Base-by-base conservation (phyloP, 73 alveolate genomes). In the Tetrahymena malaccensis region DNA sequence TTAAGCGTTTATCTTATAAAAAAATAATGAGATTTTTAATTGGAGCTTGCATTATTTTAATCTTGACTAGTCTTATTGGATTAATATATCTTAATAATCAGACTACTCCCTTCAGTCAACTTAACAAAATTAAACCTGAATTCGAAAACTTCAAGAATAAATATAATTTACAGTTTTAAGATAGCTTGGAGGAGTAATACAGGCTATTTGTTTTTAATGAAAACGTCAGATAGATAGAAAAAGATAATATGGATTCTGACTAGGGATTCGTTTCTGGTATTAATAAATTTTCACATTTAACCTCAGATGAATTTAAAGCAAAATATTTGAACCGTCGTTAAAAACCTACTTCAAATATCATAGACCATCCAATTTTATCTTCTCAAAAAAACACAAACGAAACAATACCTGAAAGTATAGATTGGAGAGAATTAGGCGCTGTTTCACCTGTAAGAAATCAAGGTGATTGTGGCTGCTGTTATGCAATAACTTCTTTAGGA, bases 391-490 rank as follows among this genome's bases (percentile, higher is more conserved):
- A 85, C 43, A 93, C n/a, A 11, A 31, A 27, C 85, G 85, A 94
- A 94, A 34, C 35, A 57, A 4, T 85, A 12, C 94, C 40, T n/a
- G 96, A 33, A 37, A 84, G 94, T 35, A 34, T 40, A n/a, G 99
- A 98, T 95, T 98, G 99, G 99, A 97, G 98, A 94, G 93, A 89
- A 7, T 35, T 83, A 85, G 98, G 98, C 0, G 96, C 55, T 3
- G 98, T 98, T 33, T 70, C 96, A 35, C 97, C 97, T 3, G 99
- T 97, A 2, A 95, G 96, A 85, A 97, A 98, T 94, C 97, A 98
- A 96, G 99, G 99, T 34, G 34, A 93, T 33, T 98, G 99, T 50
- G 99, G 99, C 33, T 96, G 98, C 22, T 97, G 99, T 95, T 98
- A 99, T 99, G 98, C 99, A 4, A 97, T 98, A 94, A 84, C 99